These are phyloP conservation scores for Pythium pyrilobum DNA, from an alignment of 352 stramenopile species.

Conservation along the genomic window DNA sequence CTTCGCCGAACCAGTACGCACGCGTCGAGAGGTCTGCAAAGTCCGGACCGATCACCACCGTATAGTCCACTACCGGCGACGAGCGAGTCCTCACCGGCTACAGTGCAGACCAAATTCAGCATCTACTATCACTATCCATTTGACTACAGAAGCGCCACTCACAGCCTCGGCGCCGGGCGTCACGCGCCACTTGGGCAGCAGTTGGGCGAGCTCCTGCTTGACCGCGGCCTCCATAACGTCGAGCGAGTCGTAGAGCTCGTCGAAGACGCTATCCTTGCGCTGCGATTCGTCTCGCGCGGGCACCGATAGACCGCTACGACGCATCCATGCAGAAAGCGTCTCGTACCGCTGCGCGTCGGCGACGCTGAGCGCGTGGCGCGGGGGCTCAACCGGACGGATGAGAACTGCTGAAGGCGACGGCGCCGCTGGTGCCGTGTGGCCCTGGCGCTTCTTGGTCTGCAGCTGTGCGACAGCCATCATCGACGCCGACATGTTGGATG, in stretches of 20 bases:
- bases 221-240: constrained; percentile 19
- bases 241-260: constrained; percentile 18
- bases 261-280: constrained; percentile 4
- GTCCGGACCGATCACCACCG: constrained; percentile 22
- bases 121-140: background rate
- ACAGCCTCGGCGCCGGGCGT: too few species aligned
- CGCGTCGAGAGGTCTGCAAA: constrained; percentile 9
- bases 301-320: constrained; percentile 10
- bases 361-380: background rate
- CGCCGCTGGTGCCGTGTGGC: background rate
- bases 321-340: constrained; percentile 16
- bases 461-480: background rate
- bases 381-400: background rate
- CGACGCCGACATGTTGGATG: background rate
- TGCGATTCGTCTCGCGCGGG: background rate
- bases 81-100: background rate
- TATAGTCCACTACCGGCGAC: constrained; percentile 14
- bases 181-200: constrained; percentile 7
- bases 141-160: background rate
- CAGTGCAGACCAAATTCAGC: background rate
- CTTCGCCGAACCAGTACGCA: constrained; percentile 9
- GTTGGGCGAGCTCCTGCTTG: constrained; percentile 12
- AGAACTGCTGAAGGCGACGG: background rate
- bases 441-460: constrained; percentile 7
- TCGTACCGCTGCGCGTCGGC: constrained; percentile 15